Base-by-base conservation (phyloP, 345 rosid genomes). In the Gossypium rotundifolium region DNA sequence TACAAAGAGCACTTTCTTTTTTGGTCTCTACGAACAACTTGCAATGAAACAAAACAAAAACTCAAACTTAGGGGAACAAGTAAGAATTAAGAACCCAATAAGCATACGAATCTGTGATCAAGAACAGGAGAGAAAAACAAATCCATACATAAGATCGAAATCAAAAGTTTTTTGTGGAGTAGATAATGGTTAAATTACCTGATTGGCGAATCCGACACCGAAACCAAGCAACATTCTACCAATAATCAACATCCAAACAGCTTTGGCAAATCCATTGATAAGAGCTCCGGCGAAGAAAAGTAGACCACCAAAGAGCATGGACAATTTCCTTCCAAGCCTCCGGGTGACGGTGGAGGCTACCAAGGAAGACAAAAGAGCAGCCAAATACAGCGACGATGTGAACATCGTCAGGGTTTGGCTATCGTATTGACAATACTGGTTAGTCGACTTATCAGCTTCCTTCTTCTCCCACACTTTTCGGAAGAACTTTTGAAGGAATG, bases 211-310 rank as follows among this genome's bases (percentile, higher is more conserved):
- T 16, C 98, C 98, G 62, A 96, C 84, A 51, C 98, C 99, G 25
- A 96, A 93, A 79, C 99, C 99, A 25, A 96, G 96, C 74, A 96
- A 80, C 33, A 93, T 84, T 68, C 98, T 88, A 10, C 99, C 99
- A 46, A 93, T 70, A 72, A 91, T 91, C 59, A 96, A 85, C 99
- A 96, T 96, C 96, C 93, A 91, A 20, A 96, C 90, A 9, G 81
- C 85, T 71, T 87, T 25, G 40, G 99, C 97, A 14, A 83, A 75
- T 40, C 97, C 99, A 59, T 96, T 96, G 74, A 96, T 74, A 52
- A 93, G 79, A 58, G 98, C 99, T 18, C 99, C 99, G 46, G 84
- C 78, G 23, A 82, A 89, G 84, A 96, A 96, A 38, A 93, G 97
- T 46, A 86, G 0, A 3, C 99, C 99, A 0, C 98, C 98, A 27